phyloP scores from a whole-genome alignment of 257 asterid species.

The Solanum pinnatisectum region DNA sequence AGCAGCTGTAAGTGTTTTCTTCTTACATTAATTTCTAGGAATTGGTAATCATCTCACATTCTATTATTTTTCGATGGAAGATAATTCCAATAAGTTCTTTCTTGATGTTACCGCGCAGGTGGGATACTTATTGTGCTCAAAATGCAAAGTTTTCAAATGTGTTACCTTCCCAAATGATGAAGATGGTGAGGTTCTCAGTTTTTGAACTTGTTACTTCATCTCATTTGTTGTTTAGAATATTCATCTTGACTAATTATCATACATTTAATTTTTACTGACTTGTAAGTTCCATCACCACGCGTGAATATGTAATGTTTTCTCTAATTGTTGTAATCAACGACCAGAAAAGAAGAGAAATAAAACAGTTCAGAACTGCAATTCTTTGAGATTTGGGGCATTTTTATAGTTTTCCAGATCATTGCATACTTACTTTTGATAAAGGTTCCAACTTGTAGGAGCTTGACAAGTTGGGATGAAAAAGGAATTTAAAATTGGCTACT shows the following conservation, averaged over 20 bases:
- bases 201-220: constrained; percentile 7
- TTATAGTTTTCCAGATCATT: not conserved
- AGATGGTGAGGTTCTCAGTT: constrained; percentile 41
- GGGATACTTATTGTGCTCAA: constrained; percentile 55
- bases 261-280: not conserved
- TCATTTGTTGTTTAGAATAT: not conserved
- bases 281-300: not conserved
- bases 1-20: constrained; percentile 54
- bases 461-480: not conserved
- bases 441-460: not conserved
- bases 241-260: not conserved
- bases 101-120: constrained; percentile 29
- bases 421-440: not conserved
- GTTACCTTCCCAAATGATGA: constrained; percentile 57
- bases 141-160: constrained; percentile 76
- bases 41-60: not conserved
- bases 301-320: not conserved
- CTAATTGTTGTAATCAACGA: not conserved
- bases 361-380: not conserved
- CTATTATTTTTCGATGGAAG: not conserved
- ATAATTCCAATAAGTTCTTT: not conserved
- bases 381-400: not conserved
- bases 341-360: not conserved
- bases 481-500: not conserved
- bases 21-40: not conserved